Conservation (phyloP, 345 rosid species). For the Hirschfeldia incana region DNA sequence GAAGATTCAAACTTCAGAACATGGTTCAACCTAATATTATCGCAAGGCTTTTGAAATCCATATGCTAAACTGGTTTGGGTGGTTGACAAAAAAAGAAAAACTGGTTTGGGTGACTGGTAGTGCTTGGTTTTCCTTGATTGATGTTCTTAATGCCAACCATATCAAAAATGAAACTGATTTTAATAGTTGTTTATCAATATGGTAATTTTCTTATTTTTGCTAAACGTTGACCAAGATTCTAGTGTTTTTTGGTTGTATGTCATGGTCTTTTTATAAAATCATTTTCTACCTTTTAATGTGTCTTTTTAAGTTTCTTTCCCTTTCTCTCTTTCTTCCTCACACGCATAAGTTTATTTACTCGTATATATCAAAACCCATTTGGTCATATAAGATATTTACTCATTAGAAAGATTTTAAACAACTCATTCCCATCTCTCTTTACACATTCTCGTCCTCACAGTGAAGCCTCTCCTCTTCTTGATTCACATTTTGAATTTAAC, state of each 20-base stretch:
- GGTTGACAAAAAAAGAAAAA: too few species aligned
- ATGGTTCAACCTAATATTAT: neutral
- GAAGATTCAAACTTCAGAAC: neutral
- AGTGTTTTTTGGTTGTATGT: neutral
- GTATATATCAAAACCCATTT: slow-evolving; percentile 13
- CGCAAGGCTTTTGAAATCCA: neutral
- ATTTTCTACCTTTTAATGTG: neutral
- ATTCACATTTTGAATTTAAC: neutral
- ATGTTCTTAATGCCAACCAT: neutral
- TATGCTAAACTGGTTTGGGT: neutral
- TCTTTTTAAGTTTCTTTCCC: neutral
- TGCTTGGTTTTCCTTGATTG: too few species aligned
- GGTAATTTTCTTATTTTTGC: neutral
- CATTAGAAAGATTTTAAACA: slow-evolving; percentile 2
- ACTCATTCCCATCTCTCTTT: slow-evolving; percentile 11
- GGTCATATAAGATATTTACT: slow-evolving; percentile 19
- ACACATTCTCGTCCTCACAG: slow-evolving; percentile 10
- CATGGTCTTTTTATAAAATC: neutral
- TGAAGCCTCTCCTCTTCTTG: slow-evolving; percentile 26
- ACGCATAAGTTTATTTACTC: neutral
- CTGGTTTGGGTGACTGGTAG: too few species aligned
- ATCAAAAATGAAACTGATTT: neutral
- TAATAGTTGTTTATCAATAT: neutral
- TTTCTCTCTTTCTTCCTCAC: slow-evolving; percentile 6
- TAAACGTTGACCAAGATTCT: neutral